Percentiles rank a stretch among this genome's conserved stretches.
These are phyloP conservation scores for Talaromyces adpressus DNA, from an alignment of 495 filamentous ascomycete species.

Conservation along the genomic window DNA sequence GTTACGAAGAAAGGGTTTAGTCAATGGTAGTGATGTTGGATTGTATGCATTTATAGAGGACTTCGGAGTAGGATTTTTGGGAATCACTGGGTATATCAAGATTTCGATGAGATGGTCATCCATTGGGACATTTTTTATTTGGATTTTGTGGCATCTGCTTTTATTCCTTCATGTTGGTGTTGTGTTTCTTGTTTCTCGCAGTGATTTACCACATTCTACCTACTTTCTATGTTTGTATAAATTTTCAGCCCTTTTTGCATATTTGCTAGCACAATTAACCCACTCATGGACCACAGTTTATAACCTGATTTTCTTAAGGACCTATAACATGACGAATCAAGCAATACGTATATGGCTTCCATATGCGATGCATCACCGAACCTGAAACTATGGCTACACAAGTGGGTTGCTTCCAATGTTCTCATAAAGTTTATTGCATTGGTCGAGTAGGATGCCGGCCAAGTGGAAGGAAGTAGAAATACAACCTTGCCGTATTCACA, in stretches of 20 bases:
- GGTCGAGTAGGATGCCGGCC: neutral
- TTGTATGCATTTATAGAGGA: neutral
- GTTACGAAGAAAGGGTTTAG: neutral
- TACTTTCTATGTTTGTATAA: neutral
- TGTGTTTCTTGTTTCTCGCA: neutral
- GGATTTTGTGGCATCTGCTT: neutral
- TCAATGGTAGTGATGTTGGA: neutral
- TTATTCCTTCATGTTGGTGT: neutral
- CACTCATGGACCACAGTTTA: too few species aligned
- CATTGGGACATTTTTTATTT: neutral
- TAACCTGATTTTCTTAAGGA: too few species aligned
- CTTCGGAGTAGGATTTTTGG: neutral
- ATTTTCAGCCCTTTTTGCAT: too few species aligned
- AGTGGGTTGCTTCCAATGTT: too few species aligned
- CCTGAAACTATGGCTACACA: too few species aligned
- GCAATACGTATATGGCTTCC: too few species aligned
- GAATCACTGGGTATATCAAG: neutral
- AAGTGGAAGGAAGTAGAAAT: neutral
- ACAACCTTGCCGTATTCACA: neutral
- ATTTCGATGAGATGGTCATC: neutral
- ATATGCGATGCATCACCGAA: too few species aligned
- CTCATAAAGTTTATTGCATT: neutral
- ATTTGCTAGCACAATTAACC: too few species aligned
- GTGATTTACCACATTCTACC: too few species aligned
- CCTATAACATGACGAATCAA: too few species aligned